phyloP scores from a whole-genome alignment of 2,329 filamentous ascomycete species.

The Colletotrichum phormii region DNA sequence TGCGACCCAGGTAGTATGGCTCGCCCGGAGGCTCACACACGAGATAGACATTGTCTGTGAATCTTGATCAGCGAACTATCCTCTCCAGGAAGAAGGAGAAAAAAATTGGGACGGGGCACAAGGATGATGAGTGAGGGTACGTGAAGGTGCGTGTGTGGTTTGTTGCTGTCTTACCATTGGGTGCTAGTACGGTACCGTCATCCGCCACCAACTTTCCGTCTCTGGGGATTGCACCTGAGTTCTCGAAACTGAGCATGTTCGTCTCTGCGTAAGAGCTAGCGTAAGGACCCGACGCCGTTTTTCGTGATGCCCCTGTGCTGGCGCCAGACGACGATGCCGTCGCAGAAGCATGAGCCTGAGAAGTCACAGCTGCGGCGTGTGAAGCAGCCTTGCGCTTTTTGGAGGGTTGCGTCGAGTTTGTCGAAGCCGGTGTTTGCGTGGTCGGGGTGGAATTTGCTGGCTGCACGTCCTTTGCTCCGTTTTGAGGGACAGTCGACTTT shows the following conservation, averaged over 20 bases:
- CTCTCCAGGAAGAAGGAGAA: neutral
- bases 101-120: neutral
- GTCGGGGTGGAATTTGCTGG: conserved; percentile 39
- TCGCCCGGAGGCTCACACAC: conserved; percentile 98
- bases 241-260: conserved; percentile 91
- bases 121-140: neutral
- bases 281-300: conserved; percentile 48
- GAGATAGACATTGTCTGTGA: conserved; percentile 84
- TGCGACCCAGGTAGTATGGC: conserved; percentile 95
- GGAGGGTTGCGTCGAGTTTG: conserved; percentile 61
- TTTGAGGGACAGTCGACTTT: conserved; percentile 49
- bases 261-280: conserved; percentile 67
- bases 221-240: conserved; percentile 74
- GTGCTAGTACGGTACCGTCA: conserved; percentile 84
- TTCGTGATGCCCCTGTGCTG: conserved; percentile 47
- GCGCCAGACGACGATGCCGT: conserved; percentile 43
- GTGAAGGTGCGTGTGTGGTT: conserved; percentile 38
- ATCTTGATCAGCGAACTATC: conserved; percentile 41
- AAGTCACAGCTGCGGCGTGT: conserved; percentile 31
- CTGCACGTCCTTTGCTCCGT: conserved; percentile 51
- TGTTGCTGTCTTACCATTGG: conserved; percentile 78
- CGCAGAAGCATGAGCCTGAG: conserved; percentile 37
- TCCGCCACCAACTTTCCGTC: conserved; percentile 87
- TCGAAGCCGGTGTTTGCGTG: conserved; percentile 60
- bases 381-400: conserved; percentile 88